These are phyloP conservation scores for Daucus carota DNA, from an alignment of 129 eudicot genomes.

Conservation along the genomic window DH1_v3.0 NC_030382.2:47648501-47649000, in stretches of 20 bases:
- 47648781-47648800: no score
- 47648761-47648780: no score
- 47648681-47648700: not conserved
- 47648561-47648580: constrained; percentile 59
- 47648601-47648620: constrained; percentile 69
- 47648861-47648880: not conserved
- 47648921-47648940: not conserved
- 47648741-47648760: not conserved
- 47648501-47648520: not conserved
- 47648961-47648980: not conserved
- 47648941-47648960: not conserved
- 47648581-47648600: constrained; percentile 85
- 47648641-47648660: constrained; percentile 21
- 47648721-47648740: not conserved
- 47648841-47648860: not conserved
- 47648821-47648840: no score
- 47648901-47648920: not conserved
- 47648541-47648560: constrained; percentile 79
- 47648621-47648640: constrained; percentile 95
- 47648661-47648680: not conserved
- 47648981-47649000: not conserved
- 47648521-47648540: constrained; percentile 5
- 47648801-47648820: no score
- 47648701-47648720: not conserved
- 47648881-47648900: not conserved